Base-by-base conservation (phyloP, 1,284 basidiomycete genomes). In the Fomes fomentarius region DNA sequence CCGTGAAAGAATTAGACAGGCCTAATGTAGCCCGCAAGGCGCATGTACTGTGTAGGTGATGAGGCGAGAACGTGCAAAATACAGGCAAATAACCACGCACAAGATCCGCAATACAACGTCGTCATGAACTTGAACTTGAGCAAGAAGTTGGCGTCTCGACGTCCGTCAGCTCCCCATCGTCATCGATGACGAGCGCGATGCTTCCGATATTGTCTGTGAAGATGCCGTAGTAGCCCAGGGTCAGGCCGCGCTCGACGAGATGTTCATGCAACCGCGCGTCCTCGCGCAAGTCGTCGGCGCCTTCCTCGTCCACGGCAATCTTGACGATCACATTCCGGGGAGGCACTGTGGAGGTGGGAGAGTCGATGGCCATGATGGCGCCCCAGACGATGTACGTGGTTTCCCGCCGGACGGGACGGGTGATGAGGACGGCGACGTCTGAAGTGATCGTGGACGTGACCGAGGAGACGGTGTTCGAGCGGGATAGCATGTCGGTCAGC, bases 371-470 rank as follows among this genome's bases (percentile, higher is more conserved):
- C 54, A 61, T 53, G 41, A 56, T 19, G 28, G 51, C 60, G 43
- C 56, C 60, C 60, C 60, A 61, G 49, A 58, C 54, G 40, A 61
- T 61, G 54, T 58, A 58, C n/a, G 60, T 58, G 25, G 57, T 43
- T 52, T 61, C 60, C 43, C 57, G 56, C 24, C 56, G 54, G 47
- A 61, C 49, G 42, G 55, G 60, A 22, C 53, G 56, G 34, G 54
- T 58, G 57, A 61, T 38, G 44, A 61, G 60, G 39, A 61, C 42
- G 28, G 42, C 50, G 50, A 50, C 59, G 56, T 61, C 59, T 12
- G 54, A 26, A 38, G 39, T 34, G 45, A 53, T 33, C 43, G 50
- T 26, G 24, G 56, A 54, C 42, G 45, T 41, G 50, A 43, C 37
- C 41, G 58, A 60, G 34, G 40, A 45, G 24, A 40, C 34, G n/a